These are phyloP conservation scores for Cytospora leucostoma DNA, from an alignment of 2,329 filamentous ascomycete species.

Conservation along the genomic window DNA sequence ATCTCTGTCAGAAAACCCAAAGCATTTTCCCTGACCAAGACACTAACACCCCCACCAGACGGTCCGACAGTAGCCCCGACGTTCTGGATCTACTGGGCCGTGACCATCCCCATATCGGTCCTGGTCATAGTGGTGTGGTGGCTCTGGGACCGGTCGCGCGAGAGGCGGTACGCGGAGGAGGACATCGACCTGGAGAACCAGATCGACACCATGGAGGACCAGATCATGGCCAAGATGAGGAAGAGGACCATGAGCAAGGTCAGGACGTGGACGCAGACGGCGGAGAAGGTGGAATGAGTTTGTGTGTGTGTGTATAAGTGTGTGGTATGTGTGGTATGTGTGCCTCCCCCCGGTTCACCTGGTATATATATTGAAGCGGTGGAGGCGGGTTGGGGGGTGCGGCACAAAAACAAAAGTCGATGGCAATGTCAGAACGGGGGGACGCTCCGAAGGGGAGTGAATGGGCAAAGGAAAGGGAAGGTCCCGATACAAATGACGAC, in stretches of 20 bases:
- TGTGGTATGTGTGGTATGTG: too few species aligned
- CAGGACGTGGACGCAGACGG: slow-evolving; percentile 50
- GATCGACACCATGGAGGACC: slow-evolving; percentile 57
- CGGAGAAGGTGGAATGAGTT: slow-evolving; percentile 26
- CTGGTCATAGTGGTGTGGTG: slow-evolving; percentile 58
- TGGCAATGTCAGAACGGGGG: too few species aligned
- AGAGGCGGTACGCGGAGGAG: slow-evolving; percentile 50
- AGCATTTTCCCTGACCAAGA: slow-evolving; percentile 21
- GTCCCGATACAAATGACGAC: not conserved
- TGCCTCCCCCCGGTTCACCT: too few species aligned
- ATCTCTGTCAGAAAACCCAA: not conserved
- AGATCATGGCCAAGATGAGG: slow-evolving; percentile 58
- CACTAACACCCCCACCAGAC: slow-evolving; percentile 9
- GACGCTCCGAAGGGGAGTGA: too few species aligned
- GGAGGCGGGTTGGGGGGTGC: too few species aligned
- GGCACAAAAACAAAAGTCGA: not conserved
- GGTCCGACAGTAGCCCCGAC: slow-evolving; percentile 49
- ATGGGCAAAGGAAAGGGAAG: not conserved
- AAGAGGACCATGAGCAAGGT: slow-evolving; percentile 59
- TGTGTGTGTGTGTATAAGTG: not conserved
- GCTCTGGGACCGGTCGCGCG: slow-evolving; percentile 53
- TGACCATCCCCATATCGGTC: slow-evolving; percentile 60
- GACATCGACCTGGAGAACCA: slow-evolving; percentile 55
- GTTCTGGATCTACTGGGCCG: slow-evolving; percentile 65
- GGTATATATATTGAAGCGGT: too few species aligned